Evolutionary conservation across 352 stramenopile genomes (phyloP).

Genomic region (Globisporangium recalcitrans): DNA sequence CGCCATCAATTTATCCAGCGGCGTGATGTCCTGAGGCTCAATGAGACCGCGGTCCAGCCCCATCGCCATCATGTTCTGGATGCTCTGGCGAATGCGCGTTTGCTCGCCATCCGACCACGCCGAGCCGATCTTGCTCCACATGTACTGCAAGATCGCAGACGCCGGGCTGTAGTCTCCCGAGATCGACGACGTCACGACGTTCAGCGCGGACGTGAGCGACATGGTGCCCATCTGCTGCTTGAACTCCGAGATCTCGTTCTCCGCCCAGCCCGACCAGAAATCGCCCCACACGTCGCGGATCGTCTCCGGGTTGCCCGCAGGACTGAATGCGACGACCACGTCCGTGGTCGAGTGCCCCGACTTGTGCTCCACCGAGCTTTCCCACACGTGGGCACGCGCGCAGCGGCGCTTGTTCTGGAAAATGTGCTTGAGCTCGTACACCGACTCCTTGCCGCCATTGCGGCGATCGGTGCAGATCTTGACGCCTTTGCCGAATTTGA

Average conservation of each 20-base stretch:
- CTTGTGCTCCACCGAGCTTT: constrained; percentile 45
- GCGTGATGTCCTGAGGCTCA: constrained; percentile 53
- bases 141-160: constrained; percentile 69
- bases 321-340: constrained; percentile 78
- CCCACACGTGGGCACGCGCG: constrained; percentile 72
- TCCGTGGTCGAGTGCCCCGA: constrained; percentile 35
- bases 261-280: constrained; percentile 84
- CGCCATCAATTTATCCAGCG: constrained; percentile 73
- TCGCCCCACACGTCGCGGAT: constrained; percentile 82
- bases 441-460: constrained; percentile 30
- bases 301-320: constrained; percentile 72
- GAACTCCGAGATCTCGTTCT: constrained; percentile 77
- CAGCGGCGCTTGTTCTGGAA: constrained; percentile 84
- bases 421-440: constrained; percentile 84
- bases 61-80: constrained; percentile 85
- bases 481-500: constrained; percentile 74
- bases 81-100: constrained; percentile 77
- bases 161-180: constrained; percentile 72
- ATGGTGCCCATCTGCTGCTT: constrained; percentile 76
- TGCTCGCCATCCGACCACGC: constrained; percentile 82
- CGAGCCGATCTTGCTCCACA: constrained; percentile 78
- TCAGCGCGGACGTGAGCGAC: constrained; percentile 64
- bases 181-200: constrained; percentile 77
- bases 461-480: constrained; percentile 69
- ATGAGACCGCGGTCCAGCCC: constrained; percentile 71